Base-by-base conservation (phyloP, 192 early-diverging fungal species). In the Radiomyces spectabilis region DNA sequence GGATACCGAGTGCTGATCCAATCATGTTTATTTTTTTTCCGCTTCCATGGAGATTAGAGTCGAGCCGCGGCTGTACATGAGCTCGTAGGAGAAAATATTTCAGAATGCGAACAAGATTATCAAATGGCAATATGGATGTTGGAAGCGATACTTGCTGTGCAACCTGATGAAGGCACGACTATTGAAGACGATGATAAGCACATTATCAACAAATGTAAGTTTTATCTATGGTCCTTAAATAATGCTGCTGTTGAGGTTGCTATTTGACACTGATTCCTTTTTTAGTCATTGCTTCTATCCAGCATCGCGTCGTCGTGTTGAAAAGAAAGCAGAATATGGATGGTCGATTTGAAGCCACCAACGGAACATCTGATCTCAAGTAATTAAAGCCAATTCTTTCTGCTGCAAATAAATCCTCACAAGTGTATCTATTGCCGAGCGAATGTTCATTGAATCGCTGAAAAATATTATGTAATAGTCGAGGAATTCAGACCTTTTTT, bases 91-190 rank as follows among this genome's bases (percentile, higher is more conserved):
- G 77, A 82, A 3, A 79, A 87, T 24, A 69, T 82, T 25, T 43
- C 75, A 10, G 76, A 76, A 46, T 87, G 88, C 56, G 88, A 88
- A 55, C 74, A 77, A 40, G 81, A 83, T 10, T 90, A 90, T 42
- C 80, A 87, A 62, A 79, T 77, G 5, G 78, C 82, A 1, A 90
- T 90, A 21, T 83, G 77, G 77, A 84, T 88, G 80, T 65, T 90
- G 5, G 74, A 81, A 45, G 84, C 86, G 25, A 82, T 88, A 42
- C 52, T 90, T 21, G 85, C 85, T 29, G 63, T 43, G 1, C 49
- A 64, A 29, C 61, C 64, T 30, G 67, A 69, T n/a, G 63, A 65
- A 0, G 73, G 69, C 19, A 59, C 69, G 10, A 56, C 40, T 2
- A 72, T 81, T 46, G 79, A 76, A 38, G 74, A 81, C 16, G 72